A percentile compares a stretch with the other conserved stretches of the same genome.
Evolutionary conservation across 2,329 filamentous ascomycete species (phyloP).

Genomic region (Botrytis tulipae): DNA sequence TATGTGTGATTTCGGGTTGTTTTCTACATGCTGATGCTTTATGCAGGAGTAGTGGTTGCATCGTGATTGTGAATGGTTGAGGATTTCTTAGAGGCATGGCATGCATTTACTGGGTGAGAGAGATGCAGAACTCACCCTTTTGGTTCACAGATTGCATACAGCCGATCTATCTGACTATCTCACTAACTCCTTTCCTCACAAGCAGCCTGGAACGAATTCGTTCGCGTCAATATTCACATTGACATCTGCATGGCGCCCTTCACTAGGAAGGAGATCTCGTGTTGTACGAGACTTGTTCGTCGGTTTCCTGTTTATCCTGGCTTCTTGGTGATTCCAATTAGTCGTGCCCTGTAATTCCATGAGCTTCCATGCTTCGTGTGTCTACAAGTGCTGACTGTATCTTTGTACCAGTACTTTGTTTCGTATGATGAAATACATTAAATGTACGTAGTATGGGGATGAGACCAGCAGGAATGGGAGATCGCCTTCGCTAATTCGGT

Average conservation of each 20-base stretch:
- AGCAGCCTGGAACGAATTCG: not conserved
- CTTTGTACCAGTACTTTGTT: not conserved
- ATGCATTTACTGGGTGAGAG: not conserved
- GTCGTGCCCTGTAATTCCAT: not conserved
- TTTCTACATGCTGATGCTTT: not conserved
- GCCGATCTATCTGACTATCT: not conserved
- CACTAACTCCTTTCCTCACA: not conserved
- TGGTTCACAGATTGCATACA: not conserved
- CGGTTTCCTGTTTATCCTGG: not conserved
- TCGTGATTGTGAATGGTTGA: not conserved
- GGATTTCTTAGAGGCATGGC: too few relatives aligned
- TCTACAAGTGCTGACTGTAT: slow-evolving; percentile 3
- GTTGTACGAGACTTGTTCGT: not conserved
- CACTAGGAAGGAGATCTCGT: not conserved
- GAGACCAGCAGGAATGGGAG: not conserved
- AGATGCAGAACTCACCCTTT: not conserved
- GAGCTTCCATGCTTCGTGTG: not conserved
- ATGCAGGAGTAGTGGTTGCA: not conserved
- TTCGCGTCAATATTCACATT: not conserved
- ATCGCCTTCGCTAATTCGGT: slow-evolving; percentile 13
- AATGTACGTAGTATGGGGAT: not conserved
- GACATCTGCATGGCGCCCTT: not conserved
- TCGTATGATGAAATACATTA: not conserved
- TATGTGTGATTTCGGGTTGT: not conserved
- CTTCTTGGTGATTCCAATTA: not conserved